Conservation (phyloP, 163 green algal genomes). For the Scenedesmus sp. region DNA sequence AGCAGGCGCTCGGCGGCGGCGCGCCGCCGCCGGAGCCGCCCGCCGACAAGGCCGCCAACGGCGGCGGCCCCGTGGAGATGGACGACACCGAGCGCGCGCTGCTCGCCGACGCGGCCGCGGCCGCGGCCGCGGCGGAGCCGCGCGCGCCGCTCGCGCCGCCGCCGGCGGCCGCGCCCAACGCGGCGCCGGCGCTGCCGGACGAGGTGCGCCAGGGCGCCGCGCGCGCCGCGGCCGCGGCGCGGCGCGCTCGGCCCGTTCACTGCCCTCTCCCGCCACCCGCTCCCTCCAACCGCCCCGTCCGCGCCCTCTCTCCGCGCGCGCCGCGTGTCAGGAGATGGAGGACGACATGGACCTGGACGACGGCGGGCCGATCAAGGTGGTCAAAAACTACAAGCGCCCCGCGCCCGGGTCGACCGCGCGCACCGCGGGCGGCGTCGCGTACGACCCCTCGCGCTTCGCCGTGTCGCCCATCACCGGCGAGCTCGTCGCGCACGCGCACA, state of each 20-base stretch:
- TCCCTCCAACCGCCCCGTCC: not conserved
- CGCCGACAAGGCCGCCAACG: slow-evolving; percentile 46
- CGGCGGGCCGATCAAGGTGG: slow-evolving; percentile 70
- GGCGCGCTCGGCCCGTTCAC: too few species aligned
- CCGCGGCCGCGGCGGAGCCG: slow-evolving; percentile 36
- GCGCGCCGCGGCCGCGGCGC: too few species aligned
- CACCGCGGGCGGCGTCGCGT: slow-evolving; percentile 48
- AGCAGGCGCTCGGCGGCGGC: not conserved
- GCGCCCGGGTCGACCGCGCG: slow-evolving; percentile 18
- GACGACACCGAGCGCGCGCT: slow-evolving; percentile 65
- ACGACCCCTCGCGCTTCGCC: slow-evolving; percentile 84
- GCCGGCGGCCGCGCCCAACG: not conserved
- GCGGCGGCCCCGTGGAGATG: slow-evolving; percentile 37
- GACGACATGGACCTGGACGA: slow-evolving; percentile 78
- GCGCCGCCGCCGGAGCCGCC: slow-evolving; percentile 19
- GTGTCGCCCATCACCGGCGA: slow-evolving; percentile 98
- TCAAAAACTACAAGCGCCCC: slow-evolving; percentile 79
- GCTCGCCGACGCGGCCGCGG: slow-evolving; percentile 75
- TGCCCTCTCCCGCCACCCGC: not conserved
- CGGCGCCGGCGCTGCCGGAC: slow-evolving; percentile 9
- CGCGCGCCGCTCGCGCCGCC: not conserved
- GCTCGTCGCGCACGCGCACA: slow-evolving; percentile 90
- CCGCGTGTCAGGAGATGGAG: slow-evolving; percentile 52
- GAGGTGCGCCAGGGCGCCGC: not conserved
- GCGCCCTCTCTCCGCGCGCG: too few species aligned